Base-by-base conservation (phyloP, 140 eudicot genomes). In the Senecio squalidus region DNA sequence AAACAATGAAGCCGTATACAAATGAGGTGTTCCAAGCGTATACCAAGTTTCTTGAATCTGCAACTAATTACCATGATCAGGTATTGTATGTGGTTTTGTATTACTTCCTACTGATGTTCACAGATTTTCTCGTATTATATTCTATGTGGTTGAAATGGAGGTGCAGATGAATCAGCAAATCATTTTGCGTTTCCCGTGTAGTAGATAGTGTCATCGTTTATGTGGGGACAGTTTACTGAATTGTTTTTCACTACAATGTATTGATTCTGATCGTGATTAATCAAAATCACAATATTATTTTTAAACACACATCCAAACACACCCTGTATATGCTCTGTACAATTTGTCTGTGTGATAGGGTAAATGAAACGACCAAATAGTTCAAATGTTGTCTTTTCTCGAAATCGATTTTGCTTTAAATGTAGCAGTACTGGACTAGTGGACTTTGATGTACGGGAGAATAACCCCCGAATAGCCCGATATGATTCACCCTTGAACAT, bases 21-120 rank as follows among this genome's bases (percentile, higher is more conserved):
- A 68, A 82, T 60, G 40, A 77, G 78, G 89, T 74, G 20, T 75
- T 87, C 66, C 62, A 17, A 58, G 79, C 56, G 1, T 92, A 67
- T 78, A 78, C 80, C 41, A 85, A 75, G 39, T 92, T 92, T 71
- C 95, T 92, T 60, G 86, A 87, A 69, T 79, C 87, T 39, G 89
- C 96, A 21, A 79, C 95, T 16, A 18, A 28, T 36, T 84, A 92
- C 61, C 98, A 92, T 82, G 54, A 75, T 58, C 86, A 81, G 91
- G 96, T 92, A 76, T 65, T 20, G 1, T 27, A 48, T 49, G 59
- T 1, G 9, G n/a, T n/a, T n/a, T n/a, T n/a, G n/a, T n/a, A n/a
- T n/a, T n/a, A n/a, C n/a, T n/a, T n/a, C n/a, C n/a, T n/a, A n/a
- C 22, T 28, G 15, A 48, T 21, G 18, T 41, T 50, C 20, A 49